Base-by-base conservation (phyloP, 495 filamentous ascomycete genomes). In the Chaetomium cochliodes region DNA sequence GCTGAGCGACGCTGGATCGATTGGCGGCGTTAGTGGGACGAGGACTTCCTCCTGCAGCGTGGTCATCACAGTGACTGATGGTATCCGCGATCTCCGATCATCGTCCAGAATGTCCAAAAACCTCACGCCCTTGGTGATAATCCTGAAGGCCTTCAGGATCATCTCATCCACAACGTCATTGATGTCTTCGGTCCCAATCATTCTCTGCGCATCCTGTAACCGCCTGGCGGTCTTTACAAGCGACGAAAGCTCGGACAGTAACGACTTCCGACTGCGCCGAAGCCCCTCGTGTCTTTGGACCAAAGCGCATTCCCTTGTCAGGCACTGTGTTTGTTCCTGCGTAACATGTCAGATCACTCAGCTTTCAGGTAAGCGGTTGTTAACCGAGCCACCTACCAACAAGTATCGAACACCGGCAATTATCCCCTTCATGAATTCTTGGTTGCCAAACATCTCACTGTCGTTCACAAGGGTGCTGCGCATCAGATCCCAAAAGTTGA, bases 31-130 rank as follows among this genome's bases (percentile, higher is more conserved):
- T 39, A 85, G 87, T 49, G 90, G 89, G 58, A 88, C 79, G 64
- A 81, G 78, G 25, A 81, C 79, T 67, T 90, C 81, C 68, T 88
- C 86, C 23, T 83, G 80, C 52, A 88, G 83, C 28, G 87, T 87
- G 63, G 83, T 80, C 76, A 85, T 85, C 49, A 88, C 73, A 28
- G 74, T 78, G 49, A 82, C 77, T 51, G 84, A 80, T 37, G 87
- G 84, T 61, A 74, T 68, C 30, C 79, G 77, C 16, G 74, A 65
- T 44, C 75, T 74, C 39, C 79, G 77, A 66, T 92, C 89, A 62
- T 93, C 87, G 26, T 91, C 87, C 82, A 92, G 89, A 5, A 92
- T 82, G 70, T 99, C 96, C n/a, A 97, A 81, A 73, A 99, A 97
- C 64, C 87, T 84, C 58, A 97, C 92, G 42, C 90, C 91, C 63